Evolutionary conservation across 352 stramenopile species (phyloP).

Genomic region (Phytophthora citricola): DNA sequence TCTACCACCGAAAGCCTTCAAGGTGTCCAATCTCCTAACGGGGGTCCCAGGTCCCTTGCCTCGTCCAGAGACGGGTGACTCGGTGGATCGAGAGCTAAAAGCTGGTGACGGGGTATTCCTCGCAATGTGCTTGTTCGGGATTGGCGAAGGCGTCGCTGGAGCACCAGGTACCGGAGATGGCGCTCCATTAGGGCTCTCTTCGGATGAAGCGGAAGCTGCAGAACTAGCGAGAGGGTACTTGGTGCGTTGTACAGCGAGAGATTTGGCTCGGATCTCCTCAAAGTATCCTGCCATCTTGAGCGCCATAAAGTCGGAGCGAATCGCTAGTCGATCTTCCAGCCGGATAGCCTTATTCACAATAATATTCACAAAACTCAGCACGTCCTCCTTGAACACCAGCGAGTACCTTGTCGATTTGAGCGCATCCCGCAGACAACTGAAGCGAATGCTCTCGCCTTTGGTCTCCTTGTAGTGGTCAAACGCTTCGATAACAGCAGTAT

Average conservation of each 20-base stretch:
- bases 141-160: slow-evolving; percentile 35
- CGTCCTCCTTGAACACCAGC: slow-evolving; percentile 89
- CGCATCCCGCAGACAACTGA: slow-evolving; percentile 83
- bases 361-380: slow-evolving; percentile 91
- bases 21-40: slow-evolving; percentile 32
- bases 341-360: slow-evolving; percentile 90
- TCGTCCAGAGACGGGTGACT: slow-evolving; percentile 34
- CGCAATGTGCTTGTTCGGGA: slow-evolving; percentile 38
- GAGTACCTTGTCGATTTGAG: slow-evolving; percentile 86
- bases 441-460: slow-evolving; percentile 82
- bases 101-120: slow-evolving; percentile 41
- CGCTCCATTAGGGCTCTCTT: slow-evolving; percentile 24
- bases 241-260: slow-evolving; percentile 75
- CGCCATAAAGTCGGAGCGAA: slow-evolving; percentile 85
- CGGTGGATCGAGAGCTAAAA: slow-evolving; percentile 30
- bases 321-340: slow-evolving; percentile 81
- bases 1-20: slow-evolving; percentile 38
- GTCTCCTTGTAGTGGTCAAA: slow-evolving; percentile 88
- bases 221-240: slow-evolving; percentile 64
- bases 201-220: slow-evolving; percentile 29
- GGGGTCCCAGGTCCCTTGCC: slow-evolving; percentile 35
- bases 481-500: slow-evolving; percentile 80
- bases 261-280: slow-evolving; percentile 88
- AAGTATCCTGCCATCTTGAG: slow-evolving; percentile 89
- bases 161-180: slow-evolving; percentile 33